These are phyloP conservation scores for Pontederia crassipes DNA, from an alignment of 176 grass and related monocot species.

Conservation along the genomic window DNA sequence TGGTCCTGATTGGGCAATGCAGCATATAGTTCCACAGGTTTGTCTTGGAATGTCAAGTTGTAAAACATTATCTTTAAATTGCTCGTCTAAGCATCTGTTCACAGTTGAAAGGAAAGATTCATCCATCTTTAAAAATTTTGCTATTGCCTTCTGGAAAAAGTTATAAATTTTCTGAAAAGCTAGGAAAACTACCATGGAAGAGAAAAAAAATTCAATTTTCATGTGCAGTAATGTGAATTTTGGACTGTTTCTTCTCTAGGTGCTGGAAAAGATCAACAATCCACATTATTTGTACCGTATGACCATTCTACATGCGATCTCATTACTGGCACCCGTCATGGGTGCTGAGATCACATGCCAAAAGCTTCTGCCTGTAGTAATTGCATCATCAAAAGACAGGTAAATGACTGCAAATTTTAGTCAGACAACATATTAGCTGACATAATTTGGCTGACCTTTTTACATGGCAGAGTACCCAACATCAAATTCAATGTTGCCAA, in stretches of 20 bases:
- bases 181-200: too few relatives aligned
- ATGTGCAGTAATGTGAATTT: background rate
- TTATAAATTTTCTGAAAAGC: too few relatives aligned
- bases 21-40: constrained; percentile 97
- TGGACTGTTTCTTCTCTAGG: constrained; percentile 33
- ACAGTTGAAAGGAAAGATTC: too few relatives aligned
- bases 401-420: background rate
- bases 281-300: constrained; percentile 93
- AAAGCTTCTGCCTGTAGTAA: constrained; percentile 69
- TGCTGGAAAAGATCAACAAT: constrained; percentile 91
- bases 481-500: constrained; percentile 96
- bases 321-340: constrained; percentile 75
- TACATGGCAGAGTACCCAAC: constrained; percentile 69
- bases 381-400: constrained; percentile 86
- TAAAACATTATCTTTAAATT: background rate
- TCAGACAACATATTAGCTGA: too few relatives aligned
- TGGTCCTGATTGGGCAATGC: constrained; percentile 94
- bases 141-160: too few relatives aligned
- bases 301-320: constrained; percentile 80
- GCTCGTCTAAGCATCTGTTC: too few relatives aligned
- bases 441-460: background rate
- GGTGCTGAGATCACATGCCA: constrained; percentile 87
- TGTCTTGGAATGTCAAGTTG: background rate
- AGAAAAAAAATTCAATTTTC: background rate
- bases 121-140: too few relatives aligned